phyloP scores from a whole-genome alignment of 2,329 filamentous ascomycete genomes.

The Penicillium italicum region DNA sequence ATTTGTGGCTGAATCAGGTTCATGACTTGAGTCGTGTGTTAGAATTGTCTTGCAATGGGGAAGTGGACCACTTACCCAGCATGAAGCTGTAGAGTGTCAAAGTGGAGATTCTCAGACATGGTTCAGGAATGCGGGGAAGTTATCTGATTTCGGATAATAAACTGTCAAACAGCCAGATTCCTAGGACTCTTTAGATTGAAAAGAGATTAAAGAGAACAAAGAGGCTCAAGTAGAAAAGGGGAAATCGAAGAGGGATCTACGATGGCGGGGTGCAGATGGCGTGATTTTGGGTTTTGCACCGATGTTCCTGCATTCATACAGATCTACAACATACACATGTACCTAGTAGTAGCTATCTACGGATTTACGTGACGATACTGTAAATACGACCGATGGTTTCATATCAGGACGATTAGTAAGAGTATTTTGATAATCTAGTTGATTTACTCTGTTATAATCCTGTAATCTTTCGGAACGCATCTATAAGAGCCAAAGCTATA shows the following conservation, averaged over 20 bases:
- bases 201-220: background rate
- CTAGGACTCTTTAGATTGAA: too few relatives aligned
- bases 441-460: too few relatives aligned
- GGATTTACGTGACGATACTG: too few relatives aligned
- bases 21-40: constrained; percentile 55
- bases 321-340: too few relatives aligned
- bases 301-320: too few relatives aligned
- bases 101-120: constrained; percentile 51
- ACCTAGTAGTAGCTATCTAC: too few relatives aligned
- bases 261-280: background rate
- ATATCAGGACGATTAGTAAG: too few relatives aligned
- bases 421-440: too few relatives aligned
- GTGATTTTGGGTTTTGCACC: background rate
- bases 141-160: background rate
- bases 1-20: constrained; percentile 76
- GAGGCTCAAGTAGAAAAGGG: background rate
- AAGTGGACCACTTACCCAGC: constrained; percentile 59
- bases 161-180: background rate
- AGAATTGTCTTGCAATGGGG: background rate
- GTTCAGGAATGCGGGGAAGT: constrained; percentile 10
- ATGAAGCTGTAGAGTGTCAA: constrained; percentile 83
- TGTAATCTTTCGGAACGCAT: too few relatives aligned
- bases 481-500: too few relatives aligned
- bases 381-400: too few relatives aligned
- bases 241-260: background rate